Evolutionary conservation across 2,329 filamentous ascomycete genomes (phyloP).

Genomic region (Arachnomyces sp.): DNA sequence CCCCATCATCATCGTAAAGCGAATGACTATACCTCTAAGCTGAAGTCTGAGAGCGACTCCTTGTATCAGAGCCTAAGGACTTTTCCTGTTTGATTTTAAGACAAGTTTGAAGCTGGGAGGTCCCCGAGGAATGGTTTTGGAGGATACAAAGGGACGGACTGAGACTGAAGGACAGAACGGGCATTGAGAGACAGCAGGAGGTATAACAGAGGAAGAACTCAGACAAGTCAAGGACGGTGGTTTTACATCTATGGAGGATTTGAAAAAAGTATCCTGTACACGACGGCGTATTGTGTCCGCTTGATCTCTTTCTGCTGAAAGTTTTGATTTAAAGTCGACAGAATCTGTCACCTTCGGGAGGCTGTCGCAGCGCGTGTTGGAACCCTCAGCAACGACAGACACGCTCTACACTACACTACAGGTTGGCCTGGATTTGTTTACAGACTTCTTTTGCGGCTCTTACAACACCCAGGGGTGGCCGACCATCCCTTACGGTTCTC

Average conservation of each 20-base stretch:
- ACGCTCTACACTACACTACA: too few species aligned
- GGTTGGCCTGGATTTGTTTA: too few species aligned
- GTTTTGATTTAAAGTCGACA: too few species aligned
- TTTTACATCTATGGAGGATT: too few species aligned
- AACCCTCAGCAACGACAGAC: too few species aligned
- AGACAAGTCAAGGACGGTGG: too few species aligned
- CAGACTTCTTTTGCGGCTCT: too few species aligned
- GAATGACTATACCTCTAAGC: conserved; percentile 29
- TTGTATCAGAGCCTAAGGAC: conserved; percentile 26
- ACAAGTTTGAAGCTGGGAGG: conserved; percentile 13
- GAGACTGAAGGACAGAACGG: conserved; percentile 15
- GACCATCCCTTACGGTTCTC: background rate
- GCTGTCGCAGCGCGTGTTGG: too few species aligned
- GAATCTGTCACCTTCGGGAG: too few species aligned
- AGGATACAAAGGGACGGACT: conserved; percentile 8
- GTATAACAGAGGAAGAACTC: background rate
- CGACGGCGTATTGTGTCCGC: too few species aligned
- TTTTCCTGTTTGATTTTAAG: conserved; percentile 20
- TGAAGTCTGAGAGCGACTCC: conserved; percentile 24
- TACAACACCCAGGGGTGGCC: background rate
- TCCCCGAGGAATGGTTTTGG: conserved; percentile 11
- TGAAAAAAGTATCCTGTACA: too few species aligned
- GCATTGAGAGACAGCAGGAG: conserved; percentile 5
- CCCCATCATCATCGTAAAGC: conserved; percentile 27
- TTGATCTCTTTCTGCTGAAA: too few species aligned